A percentile compares a stretch with the other conserved stretches of the same genome.
Evolutionary conservation across 2,329 filamentous ascomycete genomes (phyloP).

Genomic region (Iodosphaeria phyllophila): DNA sequence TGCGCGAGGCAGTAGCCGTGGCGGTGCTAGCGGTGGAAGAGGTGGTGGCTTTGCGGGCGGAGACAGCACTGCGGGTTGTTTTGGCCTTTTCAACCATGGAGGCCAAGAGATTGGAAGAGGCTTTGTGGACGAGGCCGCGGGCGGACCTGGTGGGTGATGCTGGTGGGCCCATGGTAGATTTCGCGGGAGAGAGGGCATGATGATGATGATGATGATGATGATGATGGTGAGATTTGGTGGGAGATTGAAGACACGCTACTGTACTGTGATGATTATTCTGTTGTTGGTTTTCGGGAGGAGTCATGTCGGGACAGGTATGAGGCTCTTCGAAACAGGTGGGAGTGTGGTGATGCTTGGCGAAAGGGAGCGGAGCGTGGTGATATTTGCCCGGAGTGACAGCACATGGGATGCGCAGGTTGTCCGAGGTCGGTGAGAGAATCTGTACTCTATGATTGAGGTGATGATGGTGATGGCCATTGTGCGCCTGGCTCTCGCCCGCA

Average conservation of each 20-base stretch:
- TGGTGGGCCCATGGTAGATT: conserved; percentile 37
- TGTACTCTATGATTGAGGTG: no score
- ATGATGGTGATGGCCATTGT: no score
- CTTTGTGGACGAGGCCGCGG: conserved; percentile 20
- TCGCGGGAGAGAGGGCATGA: conserved; percentile 34
- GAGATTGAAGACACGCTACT: no score
- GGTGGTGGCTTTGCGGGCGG: conserved; percentile 24
- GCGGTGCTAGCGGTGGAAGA: conserved; percentile 24
- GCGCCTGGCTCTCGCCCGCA: conserved; percentile 24
- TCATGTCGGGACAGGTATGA: no score
- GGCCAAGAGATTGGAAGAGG: conserved; percentile 24
- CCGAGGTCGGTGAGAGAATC: conserved; percentile 68
- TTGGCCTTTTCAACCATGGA: conserved; percentile 44
- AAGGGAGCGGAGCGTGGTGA: no score
- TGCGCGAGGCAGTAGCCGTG: conserved; percentile 9
- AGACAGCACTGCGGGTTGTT: conserved; percentile 26
- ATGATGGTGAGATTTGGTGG: no score
- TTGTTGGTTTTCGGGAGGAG: no score
- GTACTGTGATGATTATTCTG: no score
- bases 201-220: no score
- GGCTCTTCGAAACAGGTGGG: conserved; percentile 27
- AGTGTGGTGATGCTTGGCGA: no score
- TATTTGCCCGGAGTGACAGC: no score
- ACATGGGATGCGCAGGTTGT: conserved; percentile 61
- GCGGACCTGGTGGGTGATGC: conserved; percentile 44